phyloP scores from a whole-genome alignment of 2,329 filamentous ascomycete species.

The Hypoxylon sp. region DNA sequence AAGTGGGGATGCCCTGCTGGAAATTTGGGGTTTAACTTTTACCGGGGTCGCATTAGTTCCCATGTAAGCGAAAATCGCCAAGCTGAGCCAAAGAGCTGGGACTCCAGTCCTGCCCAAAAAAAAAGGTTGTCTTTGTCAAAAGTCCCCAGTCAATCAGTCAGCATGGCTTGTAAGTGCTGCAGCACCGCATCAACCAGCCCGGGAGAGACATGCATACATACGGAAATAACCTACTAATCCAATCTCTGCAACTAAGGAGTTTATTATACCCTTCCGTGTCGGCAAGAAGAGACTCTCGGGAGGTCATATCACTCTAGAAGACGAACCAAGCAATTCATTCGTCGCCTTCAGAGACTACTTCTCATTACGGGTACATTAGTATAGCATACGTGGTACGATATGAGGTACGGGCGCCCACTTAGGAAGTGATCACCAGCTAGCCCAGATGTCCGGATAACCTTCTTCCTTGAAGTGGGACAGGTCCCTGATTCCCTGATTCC shows the following conservation, averaged over 20 bases:
- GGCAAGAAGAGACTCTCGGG: neutral
- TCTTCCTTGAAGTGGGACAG: constrained; percentile 43
- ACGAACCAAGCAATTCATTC: constrained; percentile 28
- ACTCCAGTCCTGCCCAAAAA: constrained; percentile 22
- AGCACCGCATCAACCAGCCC: constrained; percentile 19
- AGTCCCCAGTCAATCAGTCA: constrained; percentile 37
- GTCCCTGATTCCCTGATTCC: constrained; percentile 39
- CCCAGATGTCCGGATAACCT: constrained; percentile 50
- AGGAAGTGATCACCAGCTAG: constrained; percentile 45
- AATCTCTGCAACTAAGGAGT: neutral
- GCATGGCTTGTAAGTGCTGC: constrained; percentile 13
- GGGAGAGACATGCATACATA: constrained; percentile 23
- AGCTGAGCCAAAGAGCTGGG: constrained; percentile 49
- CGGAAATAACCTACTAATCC: constrained; percentile 15
- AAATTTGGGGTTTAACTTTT: constrained; percentile 46
- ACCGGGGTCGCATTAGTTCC: constrained; percentile 51
- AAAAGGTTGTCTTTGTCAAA: constrained; percentile 30
- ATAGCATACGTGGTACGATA: constrained; percentile 43
- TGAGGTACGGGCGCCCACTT: constrained; percentile 32
- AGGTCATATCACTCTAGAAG: constrained; percentile 9
- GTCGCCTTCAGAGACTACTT: constrained; percentile 20
- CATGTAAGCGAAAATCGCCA: constrained; percentile 48
- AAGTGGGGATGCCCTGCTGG: constrained; percentile 35
- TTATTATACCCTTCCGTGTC: neutral
- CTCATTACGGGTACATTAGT: constrained; percentile 18